Conservation (phyloP, 352 stramenopile genomes). For the Phytophthora citricola region DNA sequence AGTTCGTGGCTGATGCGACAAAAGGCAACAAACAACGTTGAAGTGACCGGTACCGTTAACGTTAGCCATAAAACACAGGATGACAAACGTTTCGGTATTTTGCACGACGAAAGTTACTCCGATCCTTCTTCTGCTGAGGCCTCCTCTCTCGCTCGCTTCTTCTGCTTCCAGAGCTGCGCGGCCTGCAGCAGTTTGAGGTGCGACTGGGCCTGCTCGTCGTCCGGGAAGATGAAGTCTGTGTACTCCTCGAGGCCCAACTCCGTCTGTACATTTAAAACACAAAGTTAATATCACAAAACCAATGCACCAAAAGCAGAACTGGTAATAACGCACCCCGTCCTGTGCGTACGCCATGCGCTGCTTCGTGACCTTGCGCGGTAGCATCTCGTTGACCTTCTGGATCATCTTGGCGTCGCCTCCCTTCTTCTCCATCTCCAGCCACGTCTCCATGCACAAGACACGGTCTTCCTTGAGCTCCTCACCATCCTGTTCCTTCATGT, state of each 20-base stretch:
- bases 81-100: slow-evolving; percentile 3
- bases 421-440: slow-evolving; percentile 94
- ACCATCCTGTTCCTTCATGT: slow-evolving; percentile 88
- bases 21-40: slow-evolving; percentile 6
- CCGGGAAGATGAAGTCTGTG: slow-evolving; percentile 99
- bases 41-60: slow-evolving; percentile 12
- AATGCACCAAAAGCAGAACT: not conserved
- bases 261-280: slow-evolving; percentile 47
- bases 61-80: not conserved
- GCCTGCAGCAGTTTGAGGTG: slow-evolving; percentile 98
- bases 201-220: slow-evolving; percentile 95
- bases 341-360: slow-evolving; percentile 94
- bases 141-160: slow-evolving; percentile 72
- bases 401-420: slow-evolving; percentile 64
- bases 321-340: slow-evolving; percentile 74
- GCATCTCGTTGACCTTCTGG: slow-evolving; percentile 92
- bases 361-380: slow-evolving; percentile 97
- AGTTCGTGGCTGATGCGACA: slow-evolving; percentile 30
- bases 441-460: slow-evolving; percentile 97
- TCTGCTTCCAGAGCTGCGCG: slow-evolving; percentile 97
- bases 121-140: slow-evolving; percentile 15
- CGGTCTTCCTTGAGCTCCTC: slow-evolving; percentile 94
- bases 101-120: slow-evolving; percentile 4
- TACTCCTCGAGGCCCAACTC: slow-evolving; percentile 97
- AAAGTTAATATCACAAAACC: slow-evolving; percentile 25